phyloP scores from a whole-genome alignment of 148 eudicot species.

The Mesembryanthemum crystallinum region DNA sequence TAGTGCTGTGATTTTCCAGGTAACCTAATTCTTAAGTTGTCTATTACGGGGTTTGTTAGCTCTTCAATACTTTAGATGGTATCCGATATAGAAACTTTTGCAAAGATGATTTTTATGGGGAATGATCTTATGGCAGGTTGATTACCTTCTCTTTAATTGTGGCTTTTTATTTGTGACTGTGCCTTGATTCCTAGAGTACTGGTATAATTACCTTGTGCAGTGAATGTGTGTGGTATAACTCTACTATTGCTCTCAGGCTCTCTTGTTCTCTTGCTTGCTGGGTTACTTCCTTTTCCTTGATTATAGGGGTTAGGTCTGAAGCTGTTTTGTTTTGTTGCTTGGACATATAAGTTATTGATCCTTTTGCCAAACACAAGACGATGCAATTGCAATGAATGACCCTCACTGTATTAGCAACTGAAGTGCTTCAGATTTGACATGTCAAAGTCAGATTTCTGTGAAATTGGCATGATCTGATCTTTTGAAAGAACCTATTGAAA shows the following conservation, averaged over 20 bases:
- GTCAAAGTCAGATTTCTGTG: not conserved
- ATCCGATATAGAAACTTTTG: not conserved
- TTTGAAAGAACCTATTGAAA: not conserved
- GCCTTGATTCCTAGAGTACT: too few relatives aligned
- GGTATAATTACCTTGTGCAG: too few relatives aligned
- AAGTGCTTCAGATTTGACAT: not conserved
- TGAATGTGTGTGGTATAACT: too few relatives aligned
- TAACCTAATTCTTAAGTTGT: slow-evolving; percentile 5
- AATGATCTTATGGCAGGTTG: not conserved
- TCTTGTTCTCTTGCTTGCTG: too few relatives aligned
- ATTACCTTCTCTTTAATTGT: not conserved
- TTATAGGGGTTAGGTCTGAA: too few relatives aligned
- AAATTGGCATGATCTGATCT: not conserved
- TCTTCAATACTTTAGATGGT: too few relatives aligned
- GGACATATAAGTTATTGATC: not conserved
- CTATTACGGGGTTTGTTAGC: not conserved
- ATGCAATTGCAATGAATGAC: not conserved
- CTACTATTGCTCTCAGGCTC: too few relatives aligned
- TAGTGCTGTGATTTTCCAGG: slow-evolving; percentile 28
- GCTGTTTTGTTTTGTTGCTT: not conserved
- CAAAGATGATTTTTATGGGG: not conserved
- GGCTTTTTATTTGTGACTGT: too few relatives aligned
- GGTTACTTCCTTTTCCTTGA: too few relatives aligned
- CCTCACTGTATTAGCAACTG: not conserved
- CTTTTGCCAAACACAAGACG: not conserved